These are phyloP conservation scores for Tausonia pullulans DNA, from an alignment of 1,284 basidiomycete genomes.

Conservation along the genomic window DNA sequence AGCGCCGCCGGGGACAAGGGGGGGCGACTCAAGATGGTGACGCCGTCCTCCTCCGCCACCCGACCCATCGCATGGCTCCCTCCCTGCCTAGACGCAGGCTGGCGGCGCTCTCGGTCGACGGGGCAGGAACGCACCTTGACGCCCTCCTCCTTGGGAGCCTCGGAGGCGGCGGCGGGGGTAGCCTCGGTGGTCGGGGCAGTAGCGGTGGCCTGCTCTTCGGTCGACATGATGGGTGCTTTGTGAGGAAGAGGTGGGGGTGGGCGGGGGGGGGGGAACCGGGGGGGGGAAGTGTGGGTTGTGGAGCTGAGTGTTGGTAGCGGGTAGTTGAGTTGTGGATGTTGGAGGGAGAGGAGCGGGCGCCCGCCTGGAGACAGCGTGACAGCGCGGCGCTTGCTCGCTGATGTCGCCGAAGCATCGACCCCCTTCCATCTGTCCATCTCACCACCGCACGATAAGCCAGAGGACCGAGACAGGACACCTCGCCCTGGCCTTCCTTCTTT, in stretches of 20 bases:
- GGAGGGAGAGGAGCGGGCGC: no score
- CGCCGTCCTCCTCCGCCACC: neutral
- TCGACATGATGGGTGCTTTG: neutral
- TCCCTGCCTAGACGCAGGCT: neutral
- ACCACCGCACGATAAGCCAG: no score
- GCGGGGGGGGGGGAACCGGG: neutral
- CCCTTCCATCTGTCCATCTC: no score
- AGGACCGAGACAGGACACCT: no score
- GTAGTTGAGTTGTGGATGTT: neutral
- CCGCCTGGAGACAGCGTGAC: no score
- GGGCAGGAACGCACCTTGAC: conserved; percentile 11
- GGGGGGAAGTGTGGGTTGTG: neutral
- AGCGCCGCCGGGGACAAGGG: neutral
- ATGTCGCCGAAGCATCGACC: no score
- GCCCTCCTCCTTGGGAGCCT: conserved; percentile 12
- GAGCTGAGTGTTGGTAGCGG: neutral
- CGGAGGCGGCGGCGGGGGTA: neutral
- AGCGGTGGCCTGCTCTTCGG: neutral
- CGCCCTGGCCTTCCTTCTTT: no score
- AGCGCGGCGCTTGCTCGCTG: no score
- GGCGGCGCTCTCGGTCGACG: neutral
- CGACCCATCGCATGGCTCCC: neutral
- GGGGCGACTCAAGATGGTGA: neutral
- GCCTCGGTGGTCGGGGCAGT: neutral
- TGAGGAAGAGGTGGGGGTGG: neutral